Evolutionary conservation across 2,329 filamentous ascomycete genomes (phyloP).

Genomic region (Aspergillus sp.): DNA sequence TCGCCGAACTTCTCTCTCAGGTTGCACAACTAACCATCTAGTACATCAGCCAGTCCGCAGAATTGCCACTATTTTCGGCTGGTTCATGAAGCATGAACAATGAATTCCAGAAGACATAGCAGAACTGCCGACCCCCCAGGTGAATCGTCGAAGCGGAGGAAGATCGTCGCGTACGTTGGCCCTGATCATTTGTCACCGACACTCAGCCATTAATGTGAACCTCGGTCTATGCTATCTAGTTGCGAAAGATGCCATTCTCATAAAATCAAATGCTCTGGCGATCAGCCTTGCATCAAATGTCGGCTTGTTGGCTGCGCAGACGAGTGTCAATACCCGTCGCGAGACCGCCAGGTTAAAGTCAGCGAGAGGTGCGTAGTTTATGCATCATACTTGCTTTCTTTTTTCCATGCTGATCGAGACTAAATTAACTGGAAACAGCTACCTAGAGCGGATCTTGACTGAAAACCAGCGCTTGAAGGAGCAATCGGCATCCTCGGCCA

Average conservation of each 20-base stretch:
- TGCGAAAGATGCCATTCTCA: slow-evolving; percentile 48
- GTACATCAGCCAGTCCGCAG: neutral
- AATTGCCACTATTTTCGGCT: neutral
- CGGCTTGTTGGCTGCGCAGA: slow-evolving; percentile 35
- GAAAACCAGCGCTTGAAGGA: slow-evolving; percentile 35
- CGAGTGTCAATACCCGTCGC: slow-evolving; percentile 42
- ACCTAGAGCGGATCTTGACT: slow-evolving; percentile 34
- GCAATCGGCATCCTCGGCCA: slow-evolving; percentile 29
- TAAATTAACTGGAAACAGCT: slow-evolving; percentile 19
- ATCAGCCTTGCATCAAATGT: slow-evolving; percentile 45
- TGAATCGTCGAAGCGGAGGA: slow-evolving; percentile 24
- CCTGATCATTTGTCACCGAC: neutral
- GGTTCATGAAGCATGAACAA: slow-evolving; percentile 5
- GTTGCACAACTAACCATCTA: neutral
- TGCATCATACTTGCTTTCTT: neutral
- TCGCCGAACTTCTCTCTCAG: neutral
- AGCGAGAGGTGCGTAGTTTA: slow-evolving; percentile 31
- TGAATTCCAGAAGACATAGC: slow-evolving; percentile 17
- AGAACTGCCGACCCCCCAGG: slow-evolving; percentile 11
- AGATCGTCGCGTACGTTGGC: slow-evolving; percentile 32
- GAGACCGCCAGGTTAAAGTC: slow-evolving; percentile 45
- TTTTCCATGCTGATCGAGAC: neutral
- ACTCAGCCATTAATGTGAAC: neutral
- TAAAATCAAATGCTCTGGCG: slow-evolving; percentile 50
- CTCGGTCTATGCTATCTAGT: slow-evolving; percentile 14